Conservation (phyloP, 2,329 filamentous ascomycete genomes). For the Claviceps monticola region DNA sequence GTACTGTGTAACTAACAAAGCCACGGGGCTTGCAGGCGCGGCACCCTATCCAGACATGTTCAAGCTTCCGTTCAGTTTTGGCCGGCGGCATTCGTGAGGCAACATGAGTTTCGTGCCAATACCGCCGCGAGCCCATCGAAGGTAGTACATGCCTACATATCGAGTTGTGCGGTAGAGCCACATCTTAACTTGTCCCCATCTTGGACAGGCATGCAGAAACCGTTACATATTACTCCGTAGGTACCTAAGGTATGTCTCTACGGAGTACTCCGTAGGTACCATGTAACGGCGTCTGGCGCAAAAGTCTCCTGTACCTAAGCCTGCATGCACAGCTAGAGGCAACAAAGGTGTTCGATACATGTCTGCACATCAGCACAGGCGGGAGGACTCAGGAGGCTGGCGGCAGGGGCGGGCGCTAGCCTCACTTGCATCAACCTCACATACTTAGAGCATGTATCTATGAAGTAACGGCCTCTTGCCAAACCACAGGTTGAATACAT, state of each 20-base stretch:
- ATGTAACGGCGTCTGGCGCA: neutral
- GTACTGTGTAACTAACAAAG: no score
- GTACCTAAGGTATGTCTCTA: neutral
- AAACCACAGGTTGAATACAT: no score
- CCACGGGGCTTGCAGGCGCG: neutral
- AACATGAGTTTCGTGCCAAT: neutral
- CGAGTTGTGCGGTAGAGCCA: neutral
- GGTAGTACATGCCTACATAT: no score
- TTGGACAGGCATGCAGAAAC: neutral
- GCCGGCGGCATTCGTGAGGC: neutral
- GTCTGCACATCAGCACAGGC: neutral
- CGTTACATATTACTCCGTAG: no score
- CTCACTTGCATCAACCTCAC: neutral
- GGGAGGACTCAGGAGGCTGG: neutral
- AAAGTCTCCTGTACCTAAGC: neutral
- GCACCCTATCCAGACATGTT: neutral
- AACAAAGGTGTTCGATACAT: neutral
- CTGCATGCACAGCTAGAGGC: neutral
- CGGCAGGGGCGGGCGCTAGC: neutral
- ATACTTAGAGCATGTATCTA: no score
- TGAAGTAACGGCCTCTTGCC: no score
- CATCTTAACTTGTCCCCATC: neutral
- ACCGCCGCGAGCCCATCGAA: no score
- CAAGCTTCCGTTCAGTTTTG: neutral
- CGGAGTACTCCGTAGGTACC: neutral